Evolutionary conservation across 139 green algal species (phyloP).

Genomic region (Yamagishiella unicocca): DNA sequence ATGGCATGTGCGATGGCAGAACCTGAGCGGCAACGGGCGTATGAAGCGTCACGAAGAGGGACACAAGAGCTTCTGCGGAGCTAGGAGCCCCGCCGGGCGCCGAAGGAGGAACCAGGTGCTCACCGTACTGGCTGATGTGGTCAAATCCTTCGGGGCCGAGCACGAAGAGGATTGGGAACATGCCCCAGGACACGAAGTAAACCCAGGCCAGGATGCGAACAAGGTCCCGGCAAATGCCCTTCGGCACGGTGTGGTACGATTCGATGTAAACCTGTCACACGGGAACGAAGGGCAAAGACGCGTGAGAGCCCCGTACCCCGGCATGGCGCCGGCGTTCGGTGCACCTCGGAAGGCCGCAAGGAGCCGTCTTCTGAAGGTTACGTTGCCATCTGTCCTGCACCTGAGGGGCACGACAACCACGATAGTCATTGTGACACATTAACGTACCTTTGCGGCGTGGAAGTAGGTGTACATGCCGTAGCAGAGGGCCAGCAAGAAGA

Average conservation of each 20-base stretch:
- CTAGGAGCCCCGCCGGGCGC: neutral
- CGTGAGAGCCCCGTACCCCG: neutral
- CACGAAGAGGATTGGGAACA: conserved; percentile 74
- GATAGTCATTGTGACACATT: no score
- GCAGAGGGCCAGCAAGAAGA: conserved; percentile 63
- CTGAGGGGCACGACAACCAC: neutral
- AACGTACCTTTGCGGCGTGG: conserved; percentile 34
- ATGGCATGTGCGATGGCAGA: conserved; percentile 54
- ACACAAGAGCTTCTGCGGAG: neutral
- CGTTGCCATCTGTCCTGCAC: neutral
- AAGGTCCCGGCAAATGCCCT: conserved; percentile 64
- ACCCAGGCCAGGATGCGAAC: conserved; percentile 62
- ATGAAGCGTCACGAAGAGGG: neutral
- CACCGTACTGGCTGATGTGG: conserved; percentile 47
- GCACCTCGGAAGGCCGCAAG: neutral
- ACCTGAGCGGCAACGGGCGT: neutral
- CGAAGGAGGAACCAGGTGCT: neutral
- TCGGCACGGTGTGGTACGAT: conserved; percentile 69
- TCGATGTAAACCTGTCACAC: conserved; percentile 67
- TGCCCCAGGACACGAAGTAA: conserved; percentile 67
- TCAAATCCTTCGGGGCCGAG: conserved; percentile 66
- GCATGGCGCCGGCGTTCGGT: neutral
- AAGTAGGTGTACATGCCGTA: conserved; percentile 72
- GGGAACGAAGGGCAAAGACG: neutral
- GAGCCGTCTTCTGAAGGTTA: neutral